These are phyloP conservation scores for Pyrrhoderma lamaoense DNA, from an alignment of 1,284 basidiomycete species.

Conservation along the genomic window DNA sequence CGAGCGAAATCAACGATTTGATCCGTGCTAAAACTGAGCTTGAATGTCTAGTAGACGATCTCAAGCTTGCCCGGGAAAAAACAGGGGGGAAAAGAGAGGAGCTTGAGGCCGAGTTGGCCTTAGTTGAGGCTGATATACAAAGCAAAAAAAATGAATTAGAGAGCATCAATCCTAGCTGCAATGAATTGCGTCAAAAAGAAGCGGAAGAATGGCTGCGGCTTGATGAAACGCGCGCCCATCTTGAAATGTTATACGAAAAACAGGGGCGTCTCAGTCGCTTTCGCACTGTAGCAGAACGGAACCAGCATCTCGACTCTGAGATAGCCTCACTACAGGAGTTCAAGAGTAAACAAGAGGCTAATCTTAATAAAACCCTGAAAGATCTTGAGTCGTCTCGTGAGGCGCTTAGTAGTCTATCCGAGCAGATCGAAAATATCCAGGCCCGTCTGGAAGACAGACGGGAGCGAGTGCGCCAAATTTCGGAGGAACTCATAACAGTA, in stretches of 20 bases:
- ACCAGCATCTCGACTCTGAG: slow-evolving; percentile 68
- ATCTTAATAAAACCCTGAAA: slow-evolving; percentile 39
- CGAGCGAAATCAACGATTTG: slow-evolving; percentile 74
- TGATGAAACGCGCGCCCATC: slow-evolving; percentile 63
- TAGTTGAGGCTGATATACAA: slow-evolving; percentile 53
- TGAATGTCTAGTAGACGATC: slow-evolving; percentile 77
- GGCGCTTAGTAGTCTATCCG: slow-evolving; percentile 50
- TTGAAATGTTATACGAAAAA: slow-evolving; percentile 77
- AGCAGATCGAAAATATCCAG: slow-evolving; percentile 54
- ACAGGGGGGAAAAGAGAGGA: slow-evolving; percentile 59
- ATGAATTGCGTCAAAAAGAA: slow-evolving; percentile 48
- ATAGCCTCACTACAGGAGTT: slow-evolving; percentile 63
- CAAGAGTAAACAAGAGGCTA: slow-evolving; percentile 41
- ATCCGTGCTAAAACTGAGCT: slow-evolving; percentile 74
- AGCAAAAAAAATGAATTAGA: slow-evolving; percentile 59
- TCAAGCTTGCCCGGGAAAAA: slow-evolving; percentile 53
- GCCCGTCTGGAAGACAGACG: slow-evolving; percentile 74
- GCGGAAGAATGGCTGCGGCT: slow-evolving; percentile 61
- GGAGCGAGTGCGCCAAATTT: slow-evolving; percentile 57
- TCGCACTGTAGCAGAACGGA: slow-evolving; percentile 75
- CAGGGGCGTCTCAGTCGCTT: slow-evolving; percentile 84
- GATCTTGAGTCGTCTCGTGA: slow-evolving; percentile 41
- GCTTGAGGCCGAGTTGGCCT: slow-evolving; percentile 59
- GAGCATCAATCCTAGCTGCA: slow-evolving; percentile 62
- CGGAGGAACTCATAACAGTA: slow-evolving; percentile 55